Evolutionary conservation across 208 protist genomes (phyloP).

Genomic region (Naegleria fowleri): DNA sequence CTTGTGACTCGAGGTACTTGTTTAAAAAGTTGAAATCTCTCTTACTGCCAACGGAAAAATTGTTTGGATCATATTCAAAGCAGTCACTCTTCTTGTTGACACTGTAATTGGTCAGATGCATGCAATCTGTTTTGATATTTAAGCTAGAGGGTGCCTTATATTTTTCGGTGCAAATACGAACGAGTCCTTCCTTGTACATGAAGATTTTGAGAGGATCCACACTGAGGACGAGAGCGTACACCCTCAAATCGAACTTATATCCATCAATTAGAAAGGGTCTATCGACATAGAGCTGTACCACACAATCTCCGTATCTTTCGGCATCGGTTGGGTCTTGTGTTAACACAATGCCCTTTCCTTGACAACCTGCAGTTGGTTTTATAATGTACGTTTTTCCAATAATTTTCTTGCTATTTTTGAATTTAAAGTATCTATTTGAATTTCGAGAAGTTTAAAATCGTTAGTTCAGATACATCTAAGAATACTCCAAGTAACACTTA

Average conservation of each 20-base stretch:
- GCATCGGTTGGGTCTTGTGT: conserved; percentile 69
- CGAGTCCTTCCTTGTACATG: conserved; percentile 84
- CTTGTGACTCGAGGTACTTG: conserved; percentile 59
- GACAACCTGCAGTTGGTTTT: conserved; percentile 82
- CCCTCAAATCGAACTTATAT: conserved; percentile 90
- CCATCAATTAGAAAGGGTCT: conserved; percentile 79
- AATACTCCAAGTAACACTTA: no score
- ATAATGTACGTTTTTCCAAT: conserved; percentile 81
- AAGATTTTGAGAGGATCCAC: conserved; percentile 76
- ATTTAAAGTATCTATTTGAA: background rate
- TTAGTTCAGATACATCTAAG: conserved; percentile 34
- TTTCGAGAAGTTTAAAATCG: conserved; percentile 57
- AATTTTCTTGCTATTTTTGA: conserved; percentile 1
- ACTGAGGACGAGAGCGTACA: conserved; percentile 84
- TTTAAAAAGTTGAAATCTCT: conserved; percentile 80
- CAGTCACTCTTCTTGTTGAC: conserved; percentile 84
- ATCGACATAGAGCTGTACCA: conserved; percentile 85
- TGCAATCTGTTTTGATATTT: conserved; percentile 73
- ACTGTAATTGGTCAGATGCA: conserved; percentile 95
- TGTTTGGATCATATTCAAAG: conserved; percentile 79
- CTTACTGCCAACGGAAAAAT: conserved; percentile 76
- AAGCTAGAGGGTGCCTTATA: conserved; percentile 71
- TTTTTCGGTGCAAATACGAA: conserved; percentile 79
- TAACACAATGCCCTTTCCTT: conserved; percentile 84
- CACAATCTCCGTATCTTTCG: conserved; percentile 66